Base-by-base conservation (phyloP, 805 yeast genomes). In the Yamadazyma insecticola region DNA sequence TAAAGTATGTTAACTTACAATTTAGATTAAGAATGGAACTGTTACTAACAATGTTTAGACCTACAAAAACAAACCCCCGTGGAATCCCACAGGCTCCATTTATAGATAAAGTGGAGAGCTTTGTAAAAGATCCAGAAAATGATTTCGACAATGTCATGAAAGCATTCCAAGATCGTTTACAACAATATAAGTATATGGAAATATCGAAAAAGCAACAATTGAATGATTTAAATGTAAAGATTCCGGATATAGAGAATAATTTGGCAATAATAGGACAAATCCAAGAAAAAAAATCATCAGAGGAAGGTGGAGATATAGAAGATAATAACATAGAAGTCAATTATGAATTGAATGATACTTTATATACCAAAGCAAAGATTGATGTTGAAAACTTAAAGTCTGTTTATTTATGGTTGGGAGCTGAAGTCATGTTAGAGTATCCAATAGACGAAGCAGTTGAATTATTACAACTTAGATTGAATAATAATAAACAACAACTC, bases 21-120 rank as follows among this genome's bases (percentile, higher is more conserved):
- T n/a, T n/a, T n/a, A n/a, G n/a, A n/a, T n/a, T n/a, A n/a, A n/a
- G n/a, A 19, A 19, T 19, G 8, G 8, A 19, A 19, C 22, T 9
- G 17, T 7, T 26, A 24, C 17, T 18, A 30, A 18, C 23, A 22
- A 41, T 36, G 15, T 18, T 13, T 22, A 76, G 80, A 47, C 70
- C 80, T 10, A 72, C 70, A 2, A 70, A 75, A 29, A 61, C 78
- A 15, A 92, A 92, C 50, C 92, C 97, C 7, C 73, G 97, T 42
- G 98, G 98, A 3, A 92, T 92, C 35, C 98, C 98, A 5, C 83
- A 85, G 51, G 98, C 98, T 1, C 96, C 94, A 24, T 92, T 92
- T 56, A 78, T 92, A 31, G 94, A 83, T 40, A 76, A 77, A 35
- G 92, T 89, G 7, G 92, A 78, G 34, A 81, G 76, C 29, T 75